Evolutionary conservation across 108 stramenopile genomes (phyloP), one percentile per base, ranked within the genome.

Genomic region (Pseudonitzschia pungens): DNA sequence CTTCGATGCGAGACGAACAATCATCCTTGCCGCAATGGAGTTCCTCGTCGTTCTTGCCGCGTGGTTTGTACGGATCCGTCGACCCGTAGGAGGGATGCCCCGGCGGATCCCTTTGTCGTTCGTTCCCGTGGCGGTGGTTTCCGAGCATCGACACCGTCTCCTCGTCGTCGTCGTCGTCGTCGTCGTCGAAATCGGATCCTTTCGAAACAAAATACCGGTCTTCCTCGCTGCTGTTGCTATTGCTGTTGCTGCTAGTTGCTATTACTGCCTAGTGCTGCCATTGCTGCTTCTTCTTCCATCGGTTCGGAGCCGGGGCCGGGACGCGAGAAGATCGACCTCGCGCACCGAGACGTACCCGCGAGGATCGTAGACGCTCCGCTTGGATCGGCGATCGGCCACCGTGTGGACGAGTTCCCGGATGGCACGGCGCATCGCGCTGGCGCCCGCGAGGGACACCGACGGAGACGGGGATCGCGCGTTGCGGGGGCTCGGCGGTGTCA

Each of bases 371-470:
- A 55, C 54, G 20, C 54, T 55, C 20, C 54, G 54, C 20, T 55
- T 55, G 22, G 54, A 21, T 24, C 54, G 54, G 24, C 54, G 54
- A 26, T 55, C 54, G 54, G 24, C 54, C 9, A 55, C 54, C 10
- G 54, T 55, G 54, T 55, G n/a, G 10, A 55, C 26, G 20, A 77
- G 43, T 71, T 77, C 76, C 36, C 70, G 70, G 18, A 70, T 70
- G 40, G 62, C 70, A 65, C 69, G 76, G 12, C 76, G 69, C 76
- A 77, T 77, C 27, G 70, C 33, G 10, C 63, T 28, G 28, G 64
- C 54, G 1, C 24, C 45, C 45, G 45, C 45, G 18, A 48, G 45
- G 1, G 45, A 48, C 45, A 12, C 45, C 3, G 45, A 48, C 3
- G 45, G 16, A 48, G 45, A 18, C 18, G 45, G 14, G 16, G 45